phyloP scores from a whole-genome alignment of 2,329 filamentous ascomycete species.

The Aureobasidium sp. region DNA sequence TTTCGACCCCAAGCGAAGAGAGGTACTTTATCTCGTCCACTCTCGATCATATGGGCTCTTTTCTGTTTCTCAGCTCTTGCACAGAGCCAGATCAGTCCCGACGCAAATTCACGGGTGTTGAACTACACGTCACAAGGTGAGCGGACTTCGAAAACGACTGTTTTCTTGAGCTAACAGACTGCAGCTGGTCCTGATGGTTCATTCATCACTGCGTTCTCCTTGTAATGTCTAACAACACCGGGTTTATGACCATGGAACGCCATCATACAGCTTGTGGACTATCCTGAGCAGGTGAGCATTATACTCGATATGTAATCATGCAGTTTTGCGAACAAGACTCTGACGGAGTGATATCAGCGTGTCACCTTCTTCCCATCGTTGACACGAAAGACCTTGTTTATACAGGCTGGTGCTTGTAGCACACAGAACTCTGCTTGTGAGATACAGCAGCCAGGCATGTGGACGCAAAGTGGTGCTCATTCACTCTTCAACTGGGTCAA shows the following conservation, averaged over 20 bases:
- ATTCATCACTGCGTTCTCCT: neutral
- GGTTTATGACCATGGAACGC: constrained; percentile 4
- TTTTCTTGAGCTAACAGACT: neutral
- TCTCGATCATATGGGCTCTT: neutral
- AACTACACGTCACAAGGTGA: neutral
- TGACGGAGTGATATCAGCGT: neutral
- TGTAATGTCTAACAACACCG: neutral
- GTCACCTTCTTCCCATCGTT: constrained; percentile 3
- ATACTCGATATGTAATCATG: too few relatives aligned
- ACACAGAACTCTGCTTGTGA: neutral
- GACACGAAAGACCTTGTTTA: neutral
- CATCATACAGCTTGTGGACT: neutral
- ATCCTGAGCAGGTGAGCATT: neutral
- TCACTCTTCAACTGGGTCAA: constrained; percentile 1
- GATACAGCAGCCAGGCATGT: neutral
- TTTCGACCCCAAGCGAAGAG: neutral
- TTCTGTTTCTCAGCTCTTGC: neutral
- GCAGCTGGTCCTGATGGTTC: constrained; percentile 3
- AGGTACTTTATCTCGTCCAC: too few relatives aligned
- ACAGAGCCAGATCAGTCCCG: neutral
- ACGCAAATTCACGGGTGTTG: neutral
- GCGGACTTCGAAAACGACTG: neutral
- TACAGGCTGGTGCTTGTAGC: neutral
- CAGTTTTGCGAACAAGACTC: neutral
- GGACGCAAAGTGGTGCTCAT: constrained; percentile 10